phyloP scores from a whole-genome alignment of 345 rosid species.

The Lepidium didymum region DNA sequence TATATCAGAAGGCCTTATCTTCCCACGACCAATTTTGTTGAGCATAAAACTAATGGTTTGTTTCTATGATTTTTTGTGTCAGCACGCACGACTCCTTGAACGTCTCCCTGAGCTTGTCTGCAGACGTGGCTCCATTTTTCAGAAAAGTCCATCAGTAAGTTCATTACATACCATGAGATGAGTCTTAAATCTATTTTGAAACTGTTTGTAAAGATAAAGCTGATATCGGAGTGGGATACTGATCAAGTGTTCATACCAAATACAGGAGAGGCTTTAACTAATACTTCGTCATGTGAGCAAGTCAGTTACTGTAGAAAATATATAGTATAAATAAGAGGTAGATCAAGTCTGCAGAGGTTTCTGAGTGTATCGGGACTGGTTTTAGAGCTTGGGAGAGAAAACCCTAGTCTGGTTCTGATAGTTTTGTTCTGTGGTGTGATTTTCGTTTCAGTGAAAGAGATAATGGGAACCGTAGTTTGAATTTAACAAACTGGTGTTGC shows the following conservation, averaged over 20 bases:
- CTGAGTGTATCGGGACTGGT: slow-evolving; percentile 5
- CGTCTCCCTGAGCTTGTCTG: slow-evolving; percentile 72
- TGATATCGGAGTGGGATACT: neutral
- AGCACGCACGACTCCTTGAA: slow-evolving; percentile 78
- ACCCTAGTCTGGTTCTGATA: slow-evolving; percentile 1
- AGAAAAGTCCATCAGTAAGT: slow-evolving; percentile 72
- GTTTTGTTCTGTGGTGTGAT: neutral
- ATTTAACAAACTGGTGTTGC: neutral
- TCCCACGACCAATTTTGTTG: neutral
- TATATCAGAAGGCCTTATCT: neutral
- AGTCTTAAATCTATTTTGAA: neutral
- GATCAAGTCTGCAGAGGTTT: neutral
- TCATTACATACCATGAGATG: neutral
- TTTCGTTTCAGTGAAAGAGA: neutral
- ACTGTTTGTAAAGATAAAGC: neutral
- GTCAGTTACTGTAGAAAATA: no score
- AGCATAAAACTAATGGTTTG: slow-evolving; percentile 11
- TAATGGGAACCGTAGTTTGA: neutral
- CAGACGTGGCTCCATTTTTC: slow-evolving; percentile 65
- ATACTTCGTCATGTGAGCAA: slow-evolving; percentile 1
- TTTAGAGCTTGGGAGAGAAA: slow-evolving; percentile 1
- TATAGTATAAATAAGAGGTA: neutral
- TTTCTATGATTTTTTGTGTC: slow-evolving; percentile 21
- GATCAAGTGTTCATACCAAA: neutral
- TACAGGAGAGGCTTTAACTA: slow-evolving; percentile 1